Evolutionary conservation across 257 asterid genomes (phyloP).

Genomic region (Solanum microdontum): DNA sequence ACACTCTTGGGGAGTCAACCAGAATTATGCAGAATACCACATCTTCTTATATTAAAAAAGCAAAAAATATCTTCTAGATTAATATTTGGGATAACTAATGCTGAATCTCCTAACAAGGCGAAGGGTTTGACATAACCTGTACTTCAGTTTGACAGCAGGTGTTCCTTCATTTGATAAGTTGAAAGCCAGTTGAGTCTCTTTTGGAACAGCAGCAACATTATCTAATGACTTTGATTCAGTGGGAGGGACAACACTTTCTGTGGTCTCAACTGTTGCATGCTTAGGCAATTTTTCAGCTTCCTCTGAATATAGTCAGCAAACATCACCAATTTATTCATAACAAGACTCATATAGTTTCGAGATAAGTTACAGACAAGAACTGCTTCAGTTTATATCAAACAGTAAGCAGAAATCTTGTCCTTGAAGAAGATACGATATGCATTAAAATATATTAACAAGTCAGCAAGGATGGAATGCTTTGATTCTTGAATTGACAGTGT

Average conservation of each 20-base stretch:
- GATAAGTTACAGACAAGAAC: neutral
- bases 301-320: constrained; percentile 37
- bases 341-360: neutral
- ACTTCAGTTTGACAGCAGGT: constrained; percentile 41
- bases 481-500: neutral
- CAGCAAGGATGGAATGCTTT: neutral
- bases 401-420: neutral
- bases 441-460: neutral
- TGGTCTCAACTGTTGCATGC: constrained; percentile 10
- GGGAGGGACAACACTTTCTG: neutral
- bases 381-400: neutral
- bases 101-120: neutral
- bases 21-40: neutral
- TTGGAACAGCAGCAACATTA: constrained; percentile 7
- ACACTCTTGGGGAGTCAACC: neutral
- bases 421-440: neutral
- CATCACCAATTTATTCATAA: neutral
- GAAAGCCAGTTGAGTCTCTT: constrained; percentile 23
- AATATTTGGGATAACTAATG: neutral
- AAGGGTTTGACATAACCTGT: constrained; percentile 31
- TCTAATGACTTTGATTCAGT: neutral
- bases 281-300: constrained; percentile 45
- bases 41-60: neutral
- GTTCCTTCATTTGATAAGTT: constrained; percentile 19
- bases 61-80: neutral